Evolutionary conservation across 257 asterid genomes (phyloP), one percentile per base, ranked within the genome.

Genomic region (Sherardia arvensis): DNA sequence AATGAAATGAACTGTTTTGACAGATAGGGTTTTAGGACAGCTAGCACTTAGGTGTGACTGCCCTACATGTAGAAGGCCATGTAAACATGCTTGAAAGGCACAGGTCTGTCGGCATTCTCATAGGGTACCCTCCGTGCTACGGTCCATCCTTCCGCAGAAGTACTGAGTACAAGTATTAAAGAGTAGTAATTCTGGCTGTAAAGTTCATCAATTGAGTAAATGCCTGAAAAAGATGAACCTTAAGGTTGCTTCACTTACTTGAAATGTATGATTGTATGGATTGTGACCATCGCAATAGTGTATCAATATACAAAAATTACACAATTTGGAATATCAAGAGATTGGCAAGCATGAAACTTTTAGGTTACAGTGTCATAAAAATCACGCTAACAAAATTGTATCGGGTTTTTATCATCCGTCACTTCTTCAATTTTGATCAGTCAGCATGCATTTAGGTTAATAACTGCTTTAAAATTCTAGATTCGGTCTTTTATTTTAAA

Each of bases 51-150:
- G 40, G 22, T 28, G 22, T 55, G 61, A 21, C 21, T 26, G 17
- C 60, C 60, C 61, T 26, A 26, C 61, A 5, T 55, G 21, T 5
- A 25, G n/a, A 55, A 18, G 4, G 26, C 20, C 59, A 54, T 54
- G 32, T 54, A 22, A 53, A 14, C 20, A 43, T 53, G 12, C 58
- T 10, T 53, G 30, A 22, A 53, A 20, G 17, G 12, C 17, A 12
- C 20, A 43, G 8, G 12, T 14, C 61, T 55, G 61, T 54, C 59
- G 61, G 61, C 36, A 55, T 27, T 55, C 18, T 29, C 22, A 38
- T 27, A 3, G 61, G 38, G 61, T 56, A 58, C 43, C 0, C 20
- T 58, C 62, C 62, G 62, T 58, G 62, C 43, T 58, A 47, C 58
- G 58, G 59, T 45, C 34, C 43, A 18, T 28, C 11, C 51, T 1